These are phyloP conservation scores for Iberis amara DNA, from an alignment of 441 rosid species.

Conservation along the genomic window DNA sequence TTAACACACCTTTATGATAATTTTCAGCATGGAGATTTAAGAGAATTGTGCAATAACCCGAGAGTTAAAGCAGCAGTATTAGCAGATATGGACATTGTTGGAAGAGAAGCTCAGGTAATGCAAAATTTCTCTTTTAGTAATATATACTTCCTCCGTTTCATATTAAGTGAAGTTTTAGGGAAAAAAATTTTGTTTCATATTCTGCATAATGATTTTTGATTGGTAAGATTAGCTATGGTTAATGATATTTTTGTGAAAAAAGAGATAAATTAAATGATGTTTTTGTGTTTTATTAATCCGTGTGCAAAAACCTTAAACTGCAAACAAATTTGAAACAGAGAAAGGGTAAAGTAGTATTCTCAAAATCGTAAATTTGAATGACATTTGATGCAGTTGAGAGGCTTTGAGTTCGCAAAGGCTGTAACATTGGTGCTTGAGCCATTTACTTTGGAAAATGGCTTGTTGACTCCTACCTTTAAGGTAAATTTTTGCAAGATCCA, in stretches of 20 bases:
- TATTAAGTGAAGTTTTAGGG: too few relatives aligned
- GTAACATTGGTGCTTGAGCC: constrained; percentile 78
- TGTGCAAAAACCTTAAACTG: too few relatives aligned
- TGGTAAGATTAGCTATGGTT: too few relatives aligned
- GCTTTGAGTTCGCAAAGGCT: constrained; percentile 90
- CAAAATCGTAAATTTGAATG: too few relatives aligned
- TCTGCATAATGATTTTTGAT: too few relatives aligned
- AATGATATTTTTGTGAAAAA: too few relatives aligned
- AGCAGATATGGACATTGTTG: constrained; percentile 77
- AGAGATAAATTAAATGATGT: too few relatives aligned
- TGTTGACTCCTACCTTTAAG: constrained; percentile 93
- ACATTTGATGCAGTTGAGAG: constrained; percentile 76
- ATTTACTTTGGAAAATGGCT: constrained; percentile 78
- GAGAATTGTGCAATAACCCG: constrained; percentile 68
- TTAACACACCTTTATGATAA: background rate
- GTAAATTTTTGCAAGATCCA: constrained; percentile 33
- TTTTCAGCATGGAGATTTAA: constrained; percentile 54
- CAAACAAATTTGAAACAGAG: too few relatives aligned
- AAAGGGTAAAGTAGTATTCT: too few relatives aligned
- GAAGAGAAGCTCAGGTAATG: constrained; percentile 82
- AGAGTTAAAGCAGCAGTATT: constrained; percentile 71
- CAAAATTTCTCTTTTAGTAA: background rate
- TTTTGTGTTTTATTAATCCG: too few relatives aligned
- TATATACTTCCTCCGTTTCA: background rate
- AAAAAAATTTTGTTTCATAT: too few relatives aligned